Evolutionary conservation across 176 grass and related monocot genomes (phyloP).

Genomic region (Areca catechu): DNA sequence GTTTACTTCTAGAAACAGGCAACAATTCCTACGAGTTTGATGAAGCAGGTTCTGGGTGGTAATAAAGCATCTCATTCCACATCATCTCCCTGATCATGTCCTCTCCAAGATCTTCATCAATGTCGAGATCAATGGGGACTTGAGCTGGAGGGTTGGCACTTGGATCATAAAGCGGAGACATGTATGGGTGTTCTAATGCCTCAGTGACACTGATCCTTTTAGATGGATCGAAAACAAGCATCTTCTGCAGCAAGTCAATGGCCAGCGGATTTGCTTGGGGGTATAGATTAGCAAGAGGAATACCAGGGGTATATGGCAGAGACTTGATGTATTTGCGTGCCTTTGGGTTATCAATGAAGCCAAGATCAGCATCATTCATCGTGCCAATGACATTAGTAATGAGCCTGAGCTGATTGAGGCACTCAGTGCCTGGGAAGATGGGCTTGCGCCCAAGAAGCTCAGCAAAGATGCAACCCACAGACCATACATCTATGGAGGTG

Average conservation of each 20-base stretch:
- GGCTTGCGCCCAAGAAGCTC: constrained; percentile 40
- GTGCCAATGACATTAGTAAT: constrained; percentile 36
- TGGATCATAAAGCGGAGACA: constrained; percentile 29
- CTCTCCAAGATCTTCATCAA: constrained; percentile 35
- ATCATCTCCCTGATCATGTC: constrained; percentile 41
- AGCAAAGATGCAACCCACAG: constrained; percentile 39
- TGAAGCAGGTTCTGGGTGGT: constrained; percentile 28
- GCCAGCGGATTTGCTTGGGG: constrained; percentile 29
- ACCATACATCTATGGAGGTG: constrained; percentile 45
- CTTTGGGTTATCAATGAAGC: constrained; percentile 34
- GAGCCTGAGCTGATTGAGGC: constrained; percentile 41
- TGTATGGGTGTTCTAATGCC: constrained; percentile 30
- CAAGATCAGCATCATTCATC: constrained; percentile 28
- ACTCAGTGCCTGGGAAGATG: constrained; percentile 35
- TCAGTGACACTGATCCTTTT: constrained; percentile 33
- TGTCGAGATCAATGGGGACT: constrained; percentile 32
- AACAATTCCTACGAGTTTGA: constrained; percentile 13
- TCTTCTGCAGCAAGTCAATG: constrained; percentile 33
- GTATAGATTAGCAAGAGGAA: constrained; percentile 31
- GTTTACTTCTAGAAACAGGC: constrained; percentile 11
- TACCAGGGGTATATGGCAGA: constrained; percentile 29
- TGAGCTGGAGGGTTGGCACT: constrained; percentile 25
- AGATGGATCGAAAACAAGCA: constrained; percentile 37
- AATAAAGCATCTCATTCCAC: constrained; percentile 36
- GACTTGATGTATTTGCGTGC: constrained; percentile 38